These are phyloP conservation scores for Xerocomus spinulosus DNA, from an alignment of 768 basidiomycete genomes.

Conservation along the genomic window DNA sequence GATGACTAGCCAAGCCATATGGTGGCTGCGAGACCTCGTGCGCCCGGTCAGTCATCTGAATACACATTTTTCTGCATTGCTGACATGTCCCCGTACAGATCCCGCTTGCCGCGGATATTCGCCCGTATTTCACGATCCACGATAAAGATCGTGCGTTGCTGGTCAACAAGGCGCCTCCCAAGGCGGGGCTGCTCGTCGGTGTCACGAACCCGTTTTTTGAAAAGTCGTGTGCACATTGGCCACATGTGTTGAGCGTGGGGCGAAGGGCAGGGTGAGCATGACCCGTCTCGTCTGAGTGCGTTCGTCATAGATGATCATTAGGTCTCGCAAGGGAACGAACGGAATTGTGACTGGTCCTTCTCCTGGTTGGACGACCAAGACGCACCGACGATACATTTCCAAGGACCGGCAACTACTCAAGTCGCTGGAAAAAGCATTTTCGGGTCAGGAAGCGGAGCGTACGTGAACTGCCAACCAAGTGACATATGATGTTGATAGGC, in stretches of 20 bases:
- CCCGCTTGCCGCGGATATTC: constrained; percentile 76
- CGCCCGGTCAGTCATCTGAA: constrained; percentile 57
- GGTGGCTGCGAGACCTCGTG: constrained; percentile 87
- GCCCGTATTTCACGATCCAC: constrained; percentile 96
- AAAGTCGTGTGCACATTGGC: constrained; percentile 78
- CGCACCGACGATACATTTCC: constrained; percentile 78
- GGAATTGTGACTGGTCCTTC: constrained; percentile 41
- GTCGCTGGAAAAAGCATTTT: constrained; percentile 59
- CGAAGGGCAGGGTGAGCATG: constrained; percentile 40
- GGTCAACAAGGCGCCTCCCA: constrained; percentile 79
- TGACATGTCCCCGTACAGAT: constrained; percentile 52
- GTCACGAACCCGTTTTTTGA: constrained; percentile 89
- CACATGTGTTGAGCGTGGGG: constrained; percentile 73
- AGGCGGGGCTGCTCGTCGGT: constrained; percentile 70
- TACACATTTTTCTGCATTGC: background rate
- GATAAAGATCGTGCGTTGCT: constrained; percentile 75
- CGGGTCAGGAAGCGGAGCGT: constrained; percentile 49
- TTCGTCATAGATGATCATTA: background rate
- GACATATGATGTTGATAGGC: background rate
- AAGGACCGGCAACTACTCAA: constrained; percentile 77
- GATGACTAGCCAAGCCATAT: constrained; percentile 80
- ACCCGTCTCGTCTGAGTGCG: background rate
- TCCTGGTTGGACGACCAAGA: constrained; percentile 74
- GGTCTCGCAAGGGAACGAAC: constrained; percentile 4
- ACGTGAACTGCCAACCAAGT: constrained; percentile 22